Base-by-base conservation (phyloP, 441 rosid species). In the Corymbia citriodora region DNA sequence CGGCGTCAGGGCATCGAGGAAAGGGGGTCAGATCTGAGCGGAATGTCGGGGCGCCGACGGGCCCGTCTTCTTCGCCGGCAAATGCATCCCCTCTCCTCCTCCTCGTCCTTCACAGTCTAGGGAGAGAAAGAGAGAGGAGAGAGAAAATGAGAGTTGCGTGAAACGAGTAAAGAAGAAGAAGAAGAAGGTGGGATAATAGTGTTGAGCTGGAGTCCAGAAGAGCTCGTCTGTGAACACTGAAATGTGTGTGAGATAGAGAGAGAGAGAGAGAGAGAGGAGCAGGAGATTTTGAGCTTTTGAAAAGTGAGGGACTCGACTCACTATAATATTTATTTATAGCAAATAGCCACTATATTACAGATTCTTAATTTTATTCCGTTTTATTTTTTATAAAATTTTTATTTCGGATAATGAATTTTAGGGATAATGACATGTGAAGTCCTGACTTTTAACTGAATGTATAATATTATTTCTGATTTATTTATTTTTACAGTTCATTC, bases 341-440 rank as follows among this genome's bases (percentile, higher is more conserved):
- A 27, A 50, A n/a, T 11, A 61, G 68, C 68, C 3, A 61, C 3
- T 25, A 10, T 59, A 3, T 29, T 59, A 10, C 15, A 23, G 14
- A 13, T 23, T 10, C 25, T 59, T 40, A 40, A 40, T 40, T 61
- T 61, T 53, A 27, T 61, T 61, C 33, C 68, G 6, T 61, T 13
- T 57, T 10, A 9, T 57, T 21, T 63, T 63, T 29, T 6, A 13
- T 29, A 63, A 29, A 63, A 29, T 4, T 25, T 63, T 63, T 63
- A 13, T 63, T 29, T 29, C 15, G 15, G 33, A 29, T 31, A 25
- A 1, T 2, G 29, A 14, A 29, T 63, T 63, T 63, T 29, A 29
- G 5, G 10, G 33, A 0, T 2, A 63, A 2, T 8, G 2, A 14
- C 10, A 0, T 0, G 3, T 40, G 45, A 40, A 40, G 45, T 40